A percentile compares a stretch with the other conserved stretches of the same genome.
Evolutionary conservation across 1,284 basidiomycete species (phyloP).

Genomic region (Gymnopus androsaceus): DNA sequence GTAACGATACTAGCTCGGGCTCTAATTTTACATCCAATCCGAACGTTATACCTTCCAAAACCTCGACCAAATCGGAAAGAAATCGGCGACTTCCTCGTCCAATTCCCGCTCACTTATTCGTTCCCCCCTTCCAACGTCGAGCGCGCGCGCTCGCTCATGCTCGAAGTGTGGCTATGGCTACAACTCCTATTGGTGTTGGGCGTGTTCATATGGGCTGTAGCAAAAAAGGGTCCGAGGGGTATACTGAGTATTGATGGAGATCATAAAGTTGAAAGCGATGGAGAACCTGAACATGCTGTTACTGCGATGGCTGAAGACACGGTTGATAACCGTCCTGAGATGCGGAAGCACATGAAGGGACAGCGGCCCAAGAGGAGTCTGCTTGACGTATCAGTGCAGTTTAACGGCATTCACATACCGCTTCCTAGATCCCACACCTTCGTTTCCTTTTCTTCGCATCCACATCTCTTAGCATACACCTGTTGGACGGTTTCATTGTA

Average conservation of each 20-base stretch:
- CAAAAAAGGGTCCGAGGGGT: conserved; percentile 68
- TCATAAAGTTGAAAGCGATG: background rate
- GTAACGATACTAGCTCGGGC: too few species aligned
- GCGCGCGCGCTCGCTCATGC: conserved; percentile 48
- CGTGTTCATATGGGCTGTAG: conserved; percentile 79
- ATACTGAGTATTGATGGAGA: conserved; percentile 57
- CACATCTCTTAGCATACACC: too few species aligned
- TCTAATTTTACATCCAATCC: background rate
- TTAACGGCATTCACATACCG: too few species aligned
- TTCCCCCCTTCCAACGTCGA: conserved; percentile 20
- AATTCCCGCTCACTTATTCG: too few species aligned
- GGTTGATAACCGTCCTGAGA: background rate
- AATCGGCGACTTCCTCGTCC: too few species aligned
- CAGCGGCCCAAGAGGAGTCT: too few species aligned
- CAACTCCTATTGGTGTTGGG: conserved; percentile 73
- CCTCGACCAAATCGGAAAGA: too few species aligned
- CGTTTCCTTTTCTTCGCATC: too few species aligned
- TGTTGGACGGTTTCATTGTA: too few species aligned
- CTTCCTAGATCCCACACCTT: too few species aligned
- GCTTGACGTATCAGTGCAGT: too few species aligned
- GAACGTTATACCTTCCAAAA: too few species aligned
- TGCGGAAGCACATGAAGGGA: background rate
- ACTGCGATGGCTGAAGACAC: background rate
- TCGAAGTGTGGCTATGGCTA: conserved; percentile 79
- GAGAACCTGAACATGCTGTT: background rate